These are phyloP conservation scores for Sphagnum fallax DNA, from an alignment of 228 moss, liverwort and hornwort genomes.

Conservation along the genomic window DNA sequence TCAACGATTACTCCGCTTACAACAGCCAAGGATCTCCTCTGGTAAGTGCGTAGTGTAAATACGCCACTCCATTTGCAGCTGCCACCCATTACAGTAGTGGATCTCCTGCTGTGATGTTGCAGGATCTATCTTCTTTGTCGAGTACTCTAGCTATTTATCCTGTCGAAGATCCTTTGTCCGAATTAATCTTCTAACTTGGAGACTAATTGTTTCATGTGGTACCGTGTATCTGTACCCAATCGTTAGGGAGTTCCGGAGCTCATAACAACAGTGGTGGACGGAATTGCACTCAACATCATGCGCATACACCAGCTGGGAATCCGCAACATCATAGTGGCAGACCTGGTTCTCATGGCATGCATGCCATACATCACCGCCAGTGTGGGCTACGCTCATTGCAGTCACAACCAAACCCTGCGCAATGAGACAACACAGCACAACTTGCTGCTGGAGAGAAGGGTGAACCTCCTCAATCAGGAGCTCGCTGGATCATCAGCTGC, in stretches of 20 bases:
- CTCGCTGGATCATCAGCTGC: conserved; percentile 5
- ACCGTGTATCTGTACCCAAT: too few species aligned
- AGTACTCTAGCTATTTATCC: too few species aligned
- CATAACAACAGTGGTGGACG: conserved; percentile 29
- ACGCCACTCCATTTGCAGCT: too few species aligned
- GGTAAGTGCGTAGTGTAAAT: not conserved
- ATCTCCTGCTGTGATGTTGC: too few species aligned
- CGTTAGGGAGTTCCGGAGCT: conserved; percentile 4
- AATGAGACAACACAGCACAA: conserved; percentile 21
- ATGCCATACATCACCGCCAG: conserved; percentile 32
- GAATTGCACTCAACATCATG: conserved; percentile 23
- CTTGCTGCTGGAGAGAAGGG: conserved; percentile 13
- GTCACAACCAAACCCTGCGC: conserved; percentile 14
- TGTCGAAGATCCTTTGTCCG: too few species aligned
- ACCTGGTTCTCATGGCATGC: conserved; percentile 33
- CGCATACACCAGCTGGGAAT: conserved; percentile 27
- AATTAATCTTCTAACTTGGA: too few species aligned
- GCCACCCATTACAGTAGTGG: too few species aligned
- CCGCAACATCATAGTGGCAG: conserved; percentile 29
- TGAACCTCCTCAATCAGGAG: conserved; percentile 17
- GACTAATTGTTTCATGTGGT: too few species aligned
- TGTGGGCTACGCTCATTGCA: conserved; percentile 29
- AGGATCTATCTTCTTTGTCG: too few species aligned
- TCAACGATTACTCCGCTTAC: conserved; percentile 42
- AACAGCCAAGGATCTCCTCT: conserved; percentile 2